These are phyloP conservation scores for Eucalyptus pauciflora DNA, from an alignment of 345 rosid genomes.

Conservation along the genomic window DNA sequence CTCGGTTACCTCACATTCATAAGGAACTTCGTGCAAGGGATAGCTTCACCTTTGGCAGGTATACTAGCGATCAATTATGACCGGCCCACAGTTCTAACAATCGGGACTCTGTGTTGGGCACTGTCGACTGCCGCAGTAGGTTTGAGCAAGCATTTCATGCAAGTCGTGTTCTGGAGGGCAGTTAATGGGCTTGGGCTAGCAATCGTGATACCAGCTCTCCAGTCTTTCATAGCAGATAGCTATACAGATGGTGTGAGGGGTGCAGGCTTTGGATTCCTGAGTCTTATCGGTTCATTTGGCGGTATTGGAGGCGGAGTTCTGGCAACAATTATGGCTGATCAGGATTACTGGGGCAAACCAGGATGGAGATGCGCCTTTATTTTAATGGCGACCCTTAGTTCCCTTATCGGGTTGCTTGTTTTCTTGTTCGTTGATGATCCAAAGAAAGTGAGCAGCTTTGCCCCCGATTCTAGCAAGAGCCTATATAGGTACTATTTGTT, in stretches of 20 bases:
- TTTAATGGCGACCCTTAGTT: conserved; percentile 74
- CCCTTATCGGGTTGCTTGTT: conserved; percentile 71
- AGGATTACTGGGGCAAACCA: conserved; percentile 48
- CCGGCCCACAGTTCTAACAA: conserved; percentile 85
- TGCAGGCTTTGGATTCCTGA: conserved; percentile 78
- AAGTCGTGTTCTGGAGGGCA: conserved; percentile 93
- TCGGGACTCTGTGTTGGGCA: conserved; percentile 92
- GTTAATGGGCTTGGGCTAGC: conserved; percentile 93
- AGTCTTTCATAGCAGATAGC: conserved; percentile 94
- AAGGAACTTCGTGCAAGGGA: conserved; percentile 90
- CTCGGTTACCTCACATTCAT: conserved; percentile 91
- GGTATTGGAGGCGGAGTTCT: conserved; percentile 97
- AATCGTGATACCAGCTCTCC: conserved; percentile 94
- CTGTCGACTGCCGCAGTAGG: conserved; percentile 96
- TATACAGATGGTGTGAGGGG: conserved; percentile 78
- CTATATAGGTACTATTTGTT: conserved; percentile 14
- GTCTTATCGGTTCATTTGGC: conserved; percentile 72
- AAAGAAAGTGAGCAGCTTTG: conserved; percentile 13
- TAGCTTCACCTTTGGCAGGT: conserved; percentile 85
- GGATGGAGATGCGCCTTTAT: conserved; percentile 98
- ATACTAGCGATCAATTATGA: conserved; percentile 70
- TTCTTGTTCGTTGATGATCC: conserved; percentile 67
- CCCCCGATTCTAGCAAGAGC: background rate
- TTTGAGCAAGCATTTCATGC: conserved; percentile 51
- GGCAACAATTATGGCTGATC: conserved; percentile 93